Evolutionary conservation across 2,329 filamentous ascomycete genomes (phyloP), one percentile per base, ranked within the genome.

Genomic region (Thelonectria blattea): DNA sequence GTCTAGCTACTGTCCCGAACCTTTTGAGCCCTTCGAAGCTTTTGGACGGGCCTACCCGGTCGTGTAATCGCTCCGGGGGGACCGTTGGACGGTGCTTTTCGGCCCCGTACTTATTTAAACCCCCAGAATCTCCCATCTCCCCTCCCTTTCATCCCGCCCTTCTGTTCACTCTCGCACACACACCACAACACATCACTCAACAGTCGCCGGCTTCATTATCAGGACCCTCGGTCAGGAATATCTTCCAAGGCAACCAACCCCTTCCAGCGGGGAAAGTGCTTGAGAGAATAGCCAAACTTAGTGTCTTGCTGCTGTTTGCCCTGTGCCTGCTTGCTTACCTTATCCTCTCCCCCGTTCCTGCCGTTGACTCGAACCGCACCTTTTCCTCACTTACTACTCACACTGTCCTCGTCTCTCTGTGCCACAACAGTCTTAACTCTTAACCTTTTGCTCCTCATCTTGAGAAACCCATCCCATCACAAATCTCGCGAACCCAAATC

Each of bases 221-320:
- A 65, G 55, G 58, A 64, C 60, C 57, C 60, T 62, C 51, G 41
- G 58, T 67, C 58, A 69, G 67, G 61, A 67, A 60, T 47, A 58
- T 67, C 68, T 69, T 56, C 66, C 67, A 57, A 66, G 60, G 62
- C 49, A 60, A 54, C 45, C 62, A 30, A 30, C 27, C 65, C 63
- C 58, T 60, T 45, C 52, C 54, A 37, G 37, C 5, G 53, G 61
- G 64, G 66, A 55, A 39, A 61, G 34, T 37, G 65, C 67, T 66
- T 60, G 56, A 67, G 67, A 71, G 67, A 70, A 66, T 47, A 65
- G 58, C 68, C 62, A 37, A 66, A 56, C 61, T 68, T 56, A 39
- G 56, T 58, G 68, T 68, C 64, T 70, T 71, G 65, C 64, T 67
- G 57, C 56, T 63, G 59, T 59, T 56, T 64, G 60, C 58, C 53